Base-by-base conservation (phyloP, 1,284 basidiomycete species). In the Ceratobasidium sp. region DNA sequence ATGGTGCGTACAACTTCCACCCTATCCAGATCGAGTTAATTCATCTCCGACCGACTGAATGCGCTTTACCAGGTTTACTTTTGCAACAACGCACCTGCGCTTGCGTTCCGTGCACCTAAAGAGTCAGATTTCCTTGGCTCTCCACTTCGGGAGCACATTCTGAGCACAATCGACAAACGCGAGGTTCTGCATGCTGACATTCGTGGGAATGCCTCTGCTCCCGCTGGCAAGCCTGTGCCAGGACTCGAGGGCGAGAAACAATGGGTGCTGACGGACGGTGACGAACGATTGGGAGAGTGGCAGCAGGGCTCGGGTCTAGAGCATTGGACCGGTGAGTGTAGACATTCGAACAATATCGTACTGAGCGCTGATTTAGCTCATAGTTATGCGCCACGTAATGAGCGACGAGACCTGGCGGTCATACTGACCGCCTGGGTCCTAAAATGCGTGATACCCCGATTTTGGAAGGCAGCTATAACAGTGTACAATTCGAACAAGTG, bases 321-420 rank as follows among this genome's bases (percentile, higher is more conserved):
- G 61, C 94, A 94, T 76, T 96, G 94, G 94, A 87, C 86, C 77
- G 81, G 92, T 93, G 78, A 78, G 90, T 84, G 5, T 7, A 26
- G 16, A 41, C 23, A 5, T 35, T 46, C 16, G 49, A 47, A 44
- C 35, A 46, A 41, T 30, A 18, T 46, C 21, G 23, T 8, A 26
- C n/a, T 23, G 54, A 71, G 26, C 64, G 69, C 74, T 69, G 67
- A n/a, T 44, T 43, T 74, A 18, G 18, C 11, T 55, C 16, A 6
- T 47, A 84, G 83, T 84, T 32, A 84, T 84, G 83, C 78, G 83
- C 30, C 44, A 63, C 18, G 73, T 76, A 13, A 52, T 77, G 62
- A 73, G 73, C 18, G 70, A 74, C 46, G 76, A 75, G 46, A 73
- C 74, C 14, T 77, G 76, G 76, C 74, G 76, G 69, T 62, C 72